Conservation (phyloP, 345 rosid species). For the Eucalyptus curtisii region DNA sequence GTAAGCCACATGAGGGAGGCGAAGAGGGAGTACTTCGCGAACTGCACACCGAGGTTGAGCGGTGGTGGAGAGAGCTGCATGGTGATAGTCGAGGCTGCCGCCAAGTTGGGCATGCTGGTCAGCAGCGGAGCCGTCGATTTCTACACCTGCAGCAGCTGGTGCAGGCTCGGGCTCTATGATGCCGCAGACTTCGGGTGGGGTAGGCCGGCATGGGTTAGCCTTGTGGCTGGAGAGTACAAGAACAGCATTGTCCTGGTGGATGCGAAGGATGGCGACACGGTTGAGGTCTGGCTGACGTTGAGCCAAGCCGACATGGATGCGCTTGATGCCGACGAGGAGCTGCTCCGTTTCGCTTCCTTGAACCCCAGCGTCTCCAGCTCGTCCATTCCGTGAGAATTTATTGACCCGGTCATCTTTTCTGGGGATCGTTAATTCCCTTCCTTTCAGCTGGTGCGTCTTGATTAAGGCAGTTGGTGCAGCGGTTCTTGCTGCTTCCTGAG, state of each 20-base stretch:
- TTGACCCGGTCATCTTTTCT: too few species aligned
- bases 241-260: background rate
- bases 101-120: background rate
- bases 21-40: background rate
- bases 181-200: constrained; percentile 20
- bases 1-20: constrained; percentile 6
- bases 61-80: background rate
- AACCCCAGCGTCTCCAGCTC: background rate
- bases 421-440: too few species aligned
- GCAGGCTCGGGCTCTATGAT: constrained; percentile 1
- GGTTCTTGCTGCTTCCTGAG: too few species aligned
- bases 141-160: constrained; percentile 9
- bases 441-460: too few species aligned
- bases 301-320: constrained; percentile 3
- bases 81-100: background rate
- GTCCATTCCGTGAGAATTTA: background rate
- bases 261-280: constrained; percentile 3
- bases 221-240: background rate
- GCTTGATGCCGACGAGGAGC: background rate
- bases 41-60: background rate
- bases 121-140: background rate
- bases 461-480: too few species aligned
- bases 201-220: constrained; percentile 11
- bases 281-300: constrained; percentile 12
- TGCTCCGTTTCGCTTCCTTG: background rate